Evolutionary conservation across 2,329 filamentous ascomycete species (phyloP).

Genomic region (Hypoxylon rubiginosum): DNA sequence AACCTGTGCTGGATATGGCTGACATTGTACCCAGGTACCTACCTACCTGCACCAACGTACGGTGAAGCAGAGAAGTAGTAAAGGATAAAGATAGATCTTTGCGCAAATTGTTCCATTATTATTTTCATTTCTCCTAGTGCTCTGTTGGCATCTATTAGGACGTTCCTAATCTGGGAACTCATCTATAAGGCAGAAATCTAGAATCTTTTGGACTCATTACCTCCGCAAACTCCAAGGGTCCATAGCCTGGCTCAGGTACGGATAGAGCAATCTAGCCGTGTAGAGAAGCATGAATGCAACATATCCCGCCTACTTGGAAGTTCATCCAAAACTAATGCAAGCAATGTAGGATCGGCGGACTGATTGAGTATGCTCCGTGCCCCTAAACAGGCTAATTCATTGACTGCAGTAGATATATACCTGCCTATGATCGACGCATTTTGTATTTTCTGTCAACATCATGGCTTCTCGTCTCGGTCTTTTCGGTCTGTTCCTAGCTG

Average conservation of each 20-base stretch:
- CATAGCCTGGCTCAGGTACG: neutral
- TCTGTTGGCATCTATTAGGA: too few species aligned
- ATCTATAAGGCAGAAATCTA: conserved; percentile 3
- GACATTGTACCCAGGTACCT: too few species aligned
- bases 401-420: neutral
- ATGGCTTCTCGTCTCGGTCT: conserved; percentile 20
- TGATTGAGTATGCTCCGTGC: neutral
- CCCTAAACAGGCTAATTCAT: conserved; percentile 32
- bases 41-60: too few species aligned
- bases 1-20: too few species aligned
- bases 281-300: conserved; percentile 21
- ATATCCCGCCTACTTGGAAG: conserved; percentile 11
- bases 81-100: too few species aligned
- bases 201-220: neutral
- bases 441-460: conserved; percentile 8
- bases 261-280: conserved; percentile 16
- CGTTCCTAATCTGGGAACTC: neutral
- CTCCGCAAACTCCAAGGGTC: neutral
- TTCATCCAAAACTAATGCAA: conserved; percentile 18
- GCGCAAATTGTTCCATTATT: neutral
- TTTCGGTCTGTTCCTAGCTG: conserved; percentile 26
- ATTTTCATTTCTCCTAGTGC: too few species aligned
- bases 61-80: too few species aligned
- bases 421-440: conserved; percentile 9
- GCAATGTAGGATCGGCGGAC: conserved; percentile 9